phyloP scores from a whole-genome alignment of 352 stramenopile species.

The Pythium plurisporium region DNA sequence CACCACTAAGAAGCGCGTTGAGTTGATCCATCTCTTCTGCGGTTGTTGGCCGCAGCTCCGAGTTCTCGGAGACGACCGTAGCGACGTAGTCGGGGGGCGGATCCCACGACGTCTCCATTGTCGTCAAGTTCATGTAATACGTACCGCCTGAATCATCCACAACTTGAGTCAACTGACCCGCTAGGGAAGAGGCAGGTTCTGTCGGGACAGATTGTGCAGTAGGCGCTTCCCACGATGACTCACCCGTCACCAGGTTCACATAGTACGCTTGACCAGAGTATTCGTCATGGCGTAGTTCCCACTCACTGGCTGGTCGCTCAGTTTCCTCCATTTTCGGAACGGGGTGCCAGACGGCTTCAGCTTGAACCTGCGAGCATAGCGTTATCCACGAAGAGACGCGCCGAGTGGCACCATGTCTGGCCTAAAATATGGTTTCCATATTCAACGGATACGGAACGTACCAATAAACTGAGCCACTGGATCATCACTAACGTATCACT shows the following conservation, averaged over 20 bases:
- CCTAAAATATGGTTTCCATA: neutral
- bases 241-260: conserved; percentile 44
- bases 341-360: too few species aligned
- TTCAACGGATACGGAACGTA: too few species aligned
- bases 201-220: neutral
- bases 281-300: conserved; percentile 46
- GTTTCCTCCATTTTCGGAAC: conserved; percentile 1
- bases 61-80: neutral
- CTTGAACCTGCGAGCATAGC: neutral
- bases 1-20: conserved; percentile 48
- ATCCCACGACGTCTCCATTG: conserved; percentile 51
- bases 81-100: conserved; percentile 21
- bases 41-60: conserved; percentile 32
- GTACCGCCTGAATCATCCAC: conserved; percentile 34
- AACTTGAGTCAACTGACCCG: conserved; percentile 33
- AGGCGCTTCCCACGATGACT: conserved; percentile 44
- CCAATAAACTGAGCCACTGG: too few species aligned
- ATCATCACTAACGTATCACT: too few species aligned
- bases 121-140: conserved; percentile 56
- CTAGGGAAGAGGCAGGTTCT: neutral
- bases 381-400: conserved; percentile 1
- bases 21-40: conserved; percentile 61
- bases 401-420: neutral
- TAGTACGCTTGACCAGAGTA: conserved; percentile 42
- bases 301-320: conserved; percentile 14